phyloP scores from a whole-genome alignment of 108 stramenopile species.

The Fragilariopsis cylindrus region DNA sequence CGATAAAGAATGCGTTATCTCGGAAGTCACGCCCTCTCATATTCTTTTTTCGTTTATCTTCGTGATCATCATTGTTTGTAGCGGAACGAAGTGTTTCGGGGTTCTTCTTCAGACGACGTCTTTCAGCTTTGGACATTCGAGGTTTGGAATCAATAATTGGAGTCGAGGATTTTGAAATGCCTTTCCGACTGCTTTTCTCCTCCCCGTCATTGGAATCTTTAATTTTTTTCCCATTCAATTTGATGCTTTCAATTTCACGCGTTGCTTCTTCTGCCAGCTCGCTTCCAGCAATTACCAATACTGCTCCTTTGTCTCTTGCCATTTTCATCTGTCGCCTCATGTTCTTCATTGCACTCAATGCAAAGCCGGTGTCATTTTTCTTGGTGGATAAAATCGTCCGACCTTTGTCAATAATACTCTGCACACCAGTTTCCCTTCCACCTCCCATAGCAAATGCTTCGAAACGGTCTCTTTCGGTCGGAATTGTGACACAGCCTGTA shows the following conservation, averaged over 20 bases:
- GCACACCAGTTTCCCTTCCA: slow-evolving; percentile 67
- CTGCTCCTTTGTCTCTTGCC: slow-evolving; percentile 75
- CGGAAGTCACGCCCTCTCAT: slow-evolving; percentile 72
- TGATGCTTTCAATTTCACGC: slow-evolving; percentile 25
- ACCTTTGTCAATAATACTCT: slow-evolving; percentile 80
- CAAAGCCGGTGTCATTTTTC: slow-evolving; percentile 63
- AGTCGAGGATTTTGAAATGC: background rate
- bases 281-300: slow-evolving; percentile 79
- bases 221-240: slow-evolving; percentile 44
- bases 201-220: slow-evolving; percentile 7
- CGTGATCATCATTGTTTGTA: slow-evolving; percentile 2
- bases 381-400: slow-evolving; percentile 45
- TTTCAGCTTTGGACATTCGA: slow-evolving; percentile 91
- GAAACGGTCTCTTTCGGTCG: slow-evolving; percentile 97
- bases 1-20: slow-evolving; percentile 84
- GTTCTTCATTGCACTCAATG: slow-evolving; percentile 84
- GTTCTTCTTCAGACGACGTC: slow-evolving; percentile 83
- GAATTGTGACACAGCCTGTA: slow-evolving; percentile 85
- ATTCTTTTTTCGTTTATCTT: slow-evolving; percentile 53
- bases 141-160: slow-evolving; percentile 41
- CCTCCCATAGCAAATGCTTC: slow-evolving; percentile 92
- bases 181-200: slow-evolving; percentile 8
- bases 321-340: slow-evolving; percentile 91
- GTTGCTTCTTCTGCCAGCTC: slow-evolving; percentile 48
- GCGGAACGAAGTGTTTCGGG: slow-evolving; percentile 18